phyloP scores from a whole-genome alignment of 768 basidiomycete species.

The Boletus edulis region DNA sequence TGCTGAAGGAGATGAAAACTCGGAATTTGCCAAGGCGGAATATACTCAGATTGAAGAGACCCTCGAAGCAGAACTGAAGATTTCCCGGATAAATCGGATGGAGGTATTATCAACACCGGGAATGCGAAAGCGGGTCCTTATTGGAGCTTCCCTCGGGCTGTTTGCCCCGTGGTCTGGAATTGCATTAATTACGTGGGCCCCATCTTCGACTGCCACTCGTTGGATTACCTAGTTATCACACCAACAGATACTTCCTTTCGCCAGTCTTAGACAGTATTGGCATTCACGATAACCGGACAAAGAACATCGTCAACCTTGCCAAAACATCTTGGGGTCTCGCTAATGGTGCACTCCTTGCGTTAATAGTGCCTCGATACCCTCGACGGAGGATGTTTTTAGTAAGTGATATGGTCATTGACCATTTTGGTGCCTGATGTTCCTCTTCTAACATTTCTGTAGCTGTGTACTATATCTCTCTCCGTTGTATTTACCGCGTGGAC shows the following conservation, averaged over 20 bases:
- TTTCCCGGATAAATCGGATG: background rate
- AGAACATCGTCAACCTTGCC: slow-evolving; percentile 14
- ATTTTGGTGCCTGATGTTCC: background rate
- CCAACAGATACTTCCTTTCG: slow-evolving; percentile 8
- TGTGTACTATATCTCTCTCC: slow-evolving; percentile 14
- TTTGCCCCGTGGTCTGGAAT: slow-evolving; percentile 13
- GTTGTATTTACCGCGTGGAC: slow-evolving; percentile 17
- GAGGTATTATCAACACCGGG: slow-evolving; percentile 6
- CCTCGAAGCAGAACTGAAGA: slow-evolving; percentile 32
- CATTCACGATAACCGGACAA: slow-evolving; percentile 19
- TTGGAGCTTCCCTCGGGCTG: slow-evolving; percentile 13
- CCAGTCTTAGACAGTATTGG: slow-evolving; percentile 19
- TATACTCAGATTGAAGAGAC: slow-evolving; percentile 56
- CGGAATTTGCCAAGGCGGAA: slow-evolving; percentile 58
- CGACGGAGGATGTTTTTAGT: slow-evolving; percentile 16
- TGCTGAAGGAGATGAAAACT: slow-evolving; percentile 52
- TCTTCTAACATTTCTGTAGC: background rate
- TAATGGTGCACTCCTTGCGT: background rate
- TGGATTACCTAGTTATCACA: background rate
- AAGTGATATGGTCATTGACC: background rate
- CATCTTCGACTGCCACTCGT: too few relatives aligned
- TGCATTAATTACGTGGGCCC: slow-evolving; percentile 7
- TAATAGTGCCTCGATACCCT: slow-evolving; percentile 13
- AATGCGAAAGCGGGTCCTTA: slow-evolving; percentile 14
- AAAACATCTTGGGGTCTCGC: slow-evolving; percentile 11